These are phyloP conservation scores for Isoetes engelmannii DNA, from an alignment of 83 land plant genomes.

Conservation along the genomic window DNA sequence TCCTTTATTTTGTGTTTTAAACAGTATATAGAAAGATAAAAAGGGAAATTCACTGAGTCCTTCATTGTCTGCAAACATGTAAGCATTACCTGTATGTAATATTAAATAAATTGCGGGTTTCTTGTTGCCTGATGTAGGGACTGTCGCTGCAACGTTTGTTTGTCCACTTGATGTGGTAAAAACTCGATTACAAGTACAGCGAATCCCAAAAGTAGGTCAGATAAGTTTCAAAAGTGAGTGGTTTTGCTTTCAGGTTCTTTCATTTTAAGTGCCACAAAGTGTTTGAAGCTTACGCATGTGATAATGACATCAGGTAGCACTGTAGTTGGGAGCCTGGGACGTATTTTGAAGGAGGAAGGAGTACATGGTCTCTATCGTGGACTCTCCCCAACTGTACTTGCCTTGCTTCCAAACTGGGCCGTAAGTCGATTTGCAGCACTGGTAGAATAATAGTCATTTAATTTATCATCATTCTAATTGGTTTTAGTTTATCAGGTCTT, in stretches of 20 bases:
- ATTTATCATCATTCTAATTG: background rate
- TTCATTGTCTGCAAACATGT: too few species aligned
- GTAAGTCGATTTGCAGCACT: constrained; percentile 30
- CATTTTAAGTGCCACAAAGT: too few species aligned
- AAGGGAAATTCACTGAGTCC: too few species aligned
- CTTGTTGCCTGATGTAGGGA: too few species aligned
- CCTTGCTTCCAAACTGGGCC: constrained; percentile 95
- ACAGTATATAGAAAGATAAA: too few species aligned
- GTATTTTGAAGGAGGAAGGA: constrained; percentile 67
- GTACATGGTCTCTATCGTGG: constrained; percentile 77
- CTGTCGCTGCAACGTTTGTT: background rate
- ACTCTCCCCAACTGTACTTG: constrained; percentile 78
- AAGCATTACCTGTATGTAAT: too few species aligned
- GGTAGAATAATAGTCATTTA: background rate
- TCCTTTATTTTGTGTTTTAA: too few species aligned
- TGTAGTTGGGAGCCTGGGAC: constrained; percentile 44
- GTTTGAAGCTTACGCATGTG: too few species aligned
- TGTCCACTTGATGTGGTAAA: constrained; percentile 1
- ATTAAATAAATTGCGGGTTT: too few species aligned
- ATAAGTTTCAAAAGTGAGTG: too few species aligned
- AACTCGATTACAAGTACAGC: background rate
- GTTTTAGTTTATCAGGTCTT: constrained; percentile 16
- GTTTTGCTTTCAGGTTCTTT: too few species aligned
- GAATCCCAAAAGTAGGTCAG: too few species aligned
- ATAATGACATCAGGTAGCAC: constrained; percentile 44